These are phyloP conservation scores for Vitis vinifera DNA, from an alignment of 164 flowering plant genomes.

Conservation along the genomic window DNA sequence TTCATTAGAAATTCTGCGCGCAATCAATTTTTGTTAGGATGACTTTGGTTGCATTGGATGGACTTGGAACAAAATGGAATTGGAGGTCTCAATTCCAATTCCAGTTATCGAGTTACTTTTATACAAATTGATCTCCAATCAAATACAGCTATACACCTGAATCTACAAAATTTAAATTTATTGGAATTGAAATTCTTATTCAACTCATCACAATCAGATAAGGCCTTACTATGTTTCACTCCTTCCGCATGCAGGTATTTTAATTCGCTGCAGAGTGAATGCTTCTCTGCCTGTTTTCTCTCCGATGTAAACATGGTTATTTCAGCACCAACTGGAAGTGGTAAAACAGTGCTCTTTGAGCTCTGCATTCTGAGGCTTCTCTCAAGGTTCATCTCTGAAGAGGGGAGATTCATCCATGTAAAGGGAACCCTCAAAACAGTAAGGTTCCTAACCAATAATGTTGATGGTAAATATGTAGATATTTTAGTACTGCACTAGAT, in stretches of 20 bases:
- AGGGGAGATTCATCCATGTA: constrained; percentile 58
- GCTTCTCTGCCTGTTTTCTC: constrained; percentile 77
- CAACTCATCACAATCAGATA: no score
- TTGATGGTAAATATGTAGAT: neutral
- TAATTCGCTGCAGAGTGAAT: constrained; percentile 97
- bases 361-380: constrained; percentile 95
- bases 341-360: constrained; percentile 97
- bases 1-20: no score
- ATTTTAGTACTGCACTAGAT: neutral
- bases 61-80: no score
- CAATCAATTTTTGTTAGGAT: no score
- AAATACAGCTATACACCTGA: no score
- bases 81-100: no score
- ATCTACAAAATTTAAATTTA: no score
- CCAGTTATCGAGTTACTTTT: no score
- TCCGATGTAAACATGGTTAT: constrained; percentile 90
- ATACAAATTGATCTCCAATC: no score
- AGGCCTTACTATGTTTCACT: neutral
- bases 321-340: constrained; percentile 99
- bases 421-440: constrained; percentile 92
- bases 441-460: constrained; percentile 19
- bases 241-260: constrained; percentile 63
- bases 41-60: no score
- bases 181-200: no score
- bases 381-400: constrained; percentile 71